A percentile compares a stretch with the other conserved stretches of the same genome.
Conservation (phyloP, 306 rosid genomes). For the Prinsepia uniflora region DNA sequence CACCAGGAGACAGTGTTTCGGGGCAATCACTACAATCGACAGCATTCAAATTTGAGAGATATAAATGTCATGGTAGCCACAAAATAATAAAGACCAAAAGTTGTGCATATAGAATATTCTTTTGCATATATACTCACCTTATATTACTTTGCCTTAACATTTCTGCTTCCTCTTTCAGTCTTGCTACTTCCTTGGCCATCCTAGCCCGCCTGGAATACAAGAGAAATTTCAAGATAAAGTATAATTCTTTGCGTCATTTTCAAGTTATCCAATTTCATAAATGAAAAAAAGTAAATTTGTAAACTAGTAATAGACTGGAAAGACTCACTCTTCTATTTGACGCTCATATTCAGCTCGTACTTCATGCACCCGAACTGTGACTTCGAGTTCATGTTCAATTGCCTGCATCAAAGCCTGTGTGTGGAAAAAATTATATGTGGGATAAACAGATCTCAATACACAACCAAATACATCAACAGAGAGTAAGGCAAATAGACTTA, state of each 20-base stretch:
- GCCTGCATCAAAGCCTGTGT: slow-evolving; percentile 79
- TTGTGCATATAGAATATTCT: background rate
- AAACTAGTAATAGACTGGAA: background rate
- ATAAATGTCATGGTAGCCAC: slow-evolving; percentile 22
- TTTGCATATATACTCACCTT: slow-evolving; percentile 23
- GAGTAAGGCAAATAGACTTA: slow-evolving; percentile 2
- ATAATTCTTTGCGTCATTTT: background rate
- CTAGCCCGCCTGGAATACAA: slow-evolving; percentile 44
- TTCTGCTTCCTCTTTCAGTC: slow-evolving; percentile 42
- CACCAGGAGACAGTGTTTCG: slow-evolving; percentile 80
- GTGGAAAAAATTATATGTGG: slow-evolving; percentile 13
- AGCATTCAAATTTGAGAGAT: background rate
- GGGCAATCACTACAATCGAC: slow-evolving; percentile 40
- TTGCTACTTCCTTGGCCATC: slow-evolving; percentile 54
- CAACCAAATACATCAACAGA: background rate
- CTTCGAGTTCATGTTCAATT: slow-evolving; percentile 94
- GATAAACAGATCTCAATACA: slow-evolving; percentile 8
- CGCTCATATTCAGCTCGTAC: slow-evolving; percentile 87
- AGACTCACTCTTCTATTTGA: slow-evolving; percentile 83
- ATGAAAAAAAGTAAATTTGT: background rate
- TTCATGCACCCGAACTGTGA: slow-evolving; percentile 85
- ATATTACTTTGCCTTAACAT: slow-evolving; percentile 24
- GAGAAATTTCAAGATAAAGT: background rate
- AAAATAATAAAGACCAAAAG: background rate
- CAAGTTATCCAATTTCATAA: background rate